A percentile compares a stretch with the other conserved stretches of the same genome.
Evolutionary conservation across 768 basidiomycete genomes (phyloP).

Genomic region (Collybiopsis confluens): DNA sequence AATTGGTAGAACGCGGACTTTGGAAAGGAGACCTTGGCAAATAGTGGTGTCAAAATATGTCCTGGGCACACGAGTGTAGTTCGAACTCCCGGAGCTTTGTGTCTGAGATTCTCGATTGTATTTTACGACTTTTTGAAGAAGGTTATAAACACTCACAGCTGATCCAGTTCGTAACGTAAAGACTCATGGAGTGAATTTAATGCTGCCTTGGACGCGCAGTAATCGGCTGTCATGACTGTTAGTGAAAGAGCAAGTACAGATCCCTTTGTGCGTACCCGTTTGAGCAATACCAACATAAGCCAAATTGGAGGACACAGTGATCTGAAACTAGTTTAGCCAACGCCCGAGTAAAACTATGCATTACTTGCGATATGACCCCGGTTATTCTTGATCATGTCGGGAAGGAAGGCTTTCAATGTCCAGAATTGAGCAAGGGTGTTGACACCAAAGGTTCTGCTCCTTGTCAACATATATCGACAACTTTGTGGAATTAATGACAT

Average conservation of each 20-base stretch:
- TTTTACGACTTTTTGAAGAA: neutral
- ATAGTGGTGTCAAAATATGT: constrained; percentile 75
- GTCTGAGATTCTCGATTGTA: constrained; percentile 33
- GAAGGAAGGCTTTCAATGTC: constrained; percentile 90
- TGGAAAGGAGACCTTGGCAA: constrained; percentile 55
- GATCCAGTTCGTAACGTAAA: constrained; percentile 84
- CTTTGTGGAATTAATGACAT: constrained; percentile 6
- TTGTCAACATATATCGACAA: neutral
- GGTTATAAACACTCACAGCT: constrained; percentile 39
- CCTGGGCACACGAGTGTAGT: constrained; percentile 85
- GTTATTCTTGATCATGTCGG: constrained; percentile 73
- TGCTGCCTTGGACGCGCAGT: constrained; percentile 93
- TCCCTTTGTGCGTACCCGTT: constrained; percentile 55
- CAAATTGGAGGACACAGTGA: constrained; percentile 75
- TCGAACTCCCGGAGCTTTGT: constrained; percentile 72
- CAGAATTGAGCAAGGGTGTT: constrained; percentile 90
- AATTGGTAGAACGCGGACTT: constrained; percentile 55
- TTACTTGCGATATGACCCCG: constrained; percentile 79
- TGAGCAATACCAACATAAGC: constrained; percentile 69
- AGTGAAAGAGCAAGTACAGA: neutral
- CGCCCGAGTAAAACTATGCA: neutral
- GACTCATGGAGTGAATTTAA: constrained; percentile 75
- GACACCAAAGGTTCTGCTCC: constrained; percentile 70
- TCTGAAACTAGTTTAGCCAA: constrained; percentile 31
- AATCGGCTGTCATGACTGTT: constrained; percentile 57